Evolutionary conservation across 192 early-diverging fungal species (phyloP).

Genomic region (Coemansia sp.): DNA sequence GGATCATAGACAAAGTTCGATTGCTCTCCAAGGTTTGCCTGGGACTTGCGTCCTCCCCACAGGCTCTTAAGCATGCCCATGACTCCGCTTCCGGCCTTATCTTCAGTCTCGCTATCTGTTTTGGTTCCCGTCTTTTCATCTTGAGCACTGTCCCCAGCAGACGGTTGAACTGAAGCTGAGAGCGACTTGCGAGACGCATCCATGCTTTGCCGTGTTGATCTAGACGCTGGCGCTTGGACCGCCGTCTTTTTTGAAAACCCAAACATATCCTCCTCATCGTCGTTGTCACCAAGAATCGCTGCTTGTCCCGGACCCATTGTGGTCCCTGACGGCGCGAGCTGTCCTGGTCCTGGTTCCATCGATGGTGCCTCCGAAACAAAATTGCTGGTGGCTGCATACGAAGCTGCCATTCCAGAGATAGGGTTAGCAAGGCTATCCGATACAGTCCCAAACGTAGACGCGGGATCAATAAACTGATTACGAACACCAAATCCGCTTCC

Average conservation of each 20-base stretch:
- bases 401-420: slow-evolving; percentile 1
- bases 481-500: not conserved
- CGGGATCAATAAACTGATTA: slow-evolving; percentile 22
- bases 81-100: slow-evolving; percentile 59
- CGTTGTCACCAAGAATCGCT: slow-evolving; percentile 2
- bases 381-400: not conserved
- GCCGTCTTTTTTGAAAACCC: slow-evolving; percentile 44
- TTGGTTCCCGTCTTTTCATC: slow-evolving; percentile 14
- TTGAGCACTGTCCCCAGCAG: slow-evolving; percentile 5
- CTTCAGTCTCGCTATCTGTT: slow-evolving; percentile 29
- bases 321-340: not conserved
- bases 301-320: not conserved
- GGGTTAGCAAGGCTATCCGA: not conserved
- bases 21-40: slow-evolving; percentile 88
- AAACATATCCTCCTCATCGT: slow-evolving; percentile 53
- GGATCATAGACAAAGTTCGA: slow-evolving; percentile 86
- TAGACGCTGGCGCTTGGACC: slow-evolving; percentile 3
- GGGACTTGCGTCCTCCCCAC: slow-evolving; percentile 55
- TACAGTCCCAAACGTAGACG: slow-evolving; percentile 9
- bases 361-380: too few relatives aligned
- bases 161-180: slow-evolving; percentile 18
- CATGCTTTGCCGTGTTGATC: slow-evolving; percentile 19
- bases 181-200: slow-evolving; percentile 28
- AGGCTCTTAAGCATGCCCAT: slow-evolving; percentile 54
- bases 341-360: not conserved